Percentiles rank a stretch among this genome's conserved stretches.
phyloP scores from a whole-genome alignment of 306 rosid genomes.

The Rosa multiflora region DNA sequence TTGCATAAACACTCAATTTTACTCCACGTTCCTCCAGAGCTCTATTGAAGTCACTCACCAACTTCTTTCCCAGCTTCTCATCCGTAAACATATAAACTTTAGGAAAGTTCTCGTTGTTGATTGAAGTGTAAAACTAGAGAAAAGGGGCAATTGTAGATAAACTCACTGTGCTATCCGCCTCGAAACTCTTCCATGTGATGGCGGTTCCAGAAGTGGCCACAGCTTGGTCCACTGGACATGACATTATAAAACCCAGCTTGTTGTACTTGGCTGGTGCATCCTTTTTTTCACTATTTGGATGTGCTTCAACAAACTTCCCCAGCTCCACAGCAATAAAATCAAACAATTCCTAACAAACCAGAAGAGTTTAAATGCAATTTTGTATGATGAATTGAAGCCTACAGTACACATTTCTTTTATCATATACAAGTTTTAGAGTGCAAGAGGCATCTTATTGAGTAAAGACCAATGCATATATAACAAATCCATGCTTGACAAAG shows the following conservation, averaged over 20 bases:
- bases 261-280: slow-evolving; percentile 20
- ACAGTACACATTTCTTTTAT: background rate
- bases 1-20: slow-evolving; percentile 46
- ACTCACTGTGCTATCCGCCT: slow-evolving; percentile 56
- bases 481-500: no score
- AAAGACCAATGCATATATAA: no score
- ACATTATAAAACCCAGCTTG: slow-evolving; percentile 55
- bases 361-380: background rate
- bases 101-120: background rate
- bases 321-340: slow-evolving; percentile 61
- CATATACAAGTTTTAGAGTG: background rate
- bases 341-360: slow-evolving; percentile 39
- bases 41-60: slow-evolving; percentile 47
- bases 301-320: slow-evolving; percentile 45
- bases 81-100: background rate
- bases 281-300: slow-evolving; percentile 25
- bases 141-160: background rate
- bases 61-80: slow-evolving; percentile 47
- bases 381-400: background rate
- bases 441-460: background rate
- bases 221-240: slow-evolving; percentile 40
- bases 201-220: slow-evolving; percentile 34
- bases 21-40: slow-evolving; percentile 53
- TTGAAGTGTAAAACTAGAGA: background rate
- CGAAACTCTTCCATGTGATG: slow-evolving; percentile 44